phyloP scores from a whole-genome alignment of 768 basidiomycete genomes.

The Saitozyma sp. region DNA sequence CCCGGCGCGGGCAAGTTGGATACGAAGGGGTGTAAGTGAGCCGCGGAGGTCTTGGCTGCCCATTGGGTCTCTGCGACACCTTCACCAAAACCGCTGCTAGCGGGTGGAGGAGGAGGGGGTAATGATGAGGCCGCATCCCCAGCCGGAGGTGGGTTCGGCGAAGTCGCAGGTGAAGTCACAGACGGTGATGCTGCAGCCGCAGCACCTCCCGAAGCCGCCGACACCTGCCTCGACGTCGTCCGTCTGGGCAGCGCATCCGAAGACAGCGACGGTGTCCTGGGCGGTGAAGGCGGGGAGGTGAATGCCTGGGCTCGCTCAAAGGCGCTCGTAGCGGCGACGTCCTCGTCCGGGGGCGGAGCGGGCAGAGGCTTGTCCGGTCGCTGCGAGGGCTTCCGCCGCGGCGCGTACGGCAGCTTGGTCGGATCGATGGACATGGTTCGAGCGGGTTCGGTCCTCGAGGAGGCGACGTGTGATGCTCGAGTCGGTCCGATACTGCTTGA shows the following conservation, averaged over 20 bases:
- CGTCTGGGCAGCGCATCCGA: neutral
- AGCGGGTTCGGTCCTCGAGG: neutral
- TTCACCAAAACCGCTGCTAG: neutral
- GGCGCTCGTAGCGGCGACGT: slow-evolving; percentile 24
- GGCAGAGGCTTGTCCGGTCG: slow-evolving; percentile 15
- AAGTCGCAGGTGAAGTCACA: neutral
- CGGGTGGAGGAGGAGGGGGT: neutral
- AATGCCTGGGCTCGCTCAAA: slow-evolving; percentile 30
- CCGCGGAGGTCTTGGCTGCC: slow-evolving; percentile 24
- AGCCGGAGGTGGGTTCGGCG: neutral
- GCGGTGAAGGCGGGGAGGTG: slow-evolving; percentile 39
- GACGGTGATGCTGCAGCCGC: slow-evolving; percentile 15
- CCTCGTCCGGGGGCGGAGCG: slow-evolving; percentile 29
- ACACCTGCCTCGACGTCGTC: neutral
- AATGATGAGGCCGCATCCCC: neutral
- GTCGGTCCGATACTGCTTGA: too few species aligned
- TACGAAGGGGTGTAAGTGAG: slow-evolving; percentile 34
- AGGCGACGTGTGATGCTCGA: neutral
- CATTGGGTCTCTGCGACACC: too few species aligned
- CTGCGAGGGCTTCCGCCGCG: slow-evolving; percentile 8
- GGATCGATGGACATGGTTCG: slow-evolving; percentile 11
- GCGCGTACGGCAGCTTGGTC: slow-evolving; percentile 29
- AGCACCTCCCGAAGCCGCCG: neutral
- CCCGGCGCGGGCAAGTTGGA: slow-evolving; percentile 21
- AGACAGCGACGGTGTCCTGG: neutral